Conservation (phyloP, 1,284 basidiomycete genomes). For the Ganoderma lucidum region DNA sequence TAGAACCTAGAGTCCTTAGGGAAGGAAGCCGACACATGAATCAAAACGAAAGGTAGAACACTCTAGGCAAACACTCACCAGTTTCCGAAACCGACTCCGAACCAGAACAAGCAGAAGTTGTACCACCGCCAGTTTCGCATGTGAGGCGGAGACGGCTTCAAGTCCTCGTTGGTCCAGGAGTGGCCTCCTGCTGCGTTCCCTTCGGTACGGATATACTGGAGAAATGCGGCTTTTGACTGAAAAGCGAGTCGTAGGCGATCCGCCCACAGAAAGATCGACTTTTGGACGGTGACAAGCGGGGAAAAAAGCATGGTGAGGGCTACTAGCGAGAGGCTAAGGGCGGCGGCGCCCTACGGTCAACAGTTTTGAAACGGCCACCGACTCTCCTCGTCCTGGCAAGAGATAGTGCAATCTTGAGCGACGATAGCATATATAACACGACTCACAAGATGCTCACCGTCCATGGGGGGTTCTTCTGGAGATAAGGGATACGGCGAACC, state of each 20-base stretch:
- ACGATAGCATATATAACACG: not conserved
- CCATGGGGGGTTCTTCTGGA: not conserved
- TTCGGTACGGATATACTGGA: constrained; percentile 33
- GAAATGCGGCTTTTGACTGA: constrained; percentile 29
- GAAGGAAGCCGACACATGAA: not conserved
- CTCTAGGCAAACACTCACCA: constrained; percentile 23
- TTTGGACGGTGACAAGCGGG: too few relatives aligned
- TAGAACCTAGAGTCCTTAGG: constrained; percentile 36
- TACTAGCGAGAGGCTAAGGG: not conserved
- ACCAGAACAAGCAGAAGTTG: constrained; percentile 39
- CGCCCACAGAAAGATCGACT: constrained; percentile 22
- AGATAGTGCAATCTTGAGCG: not conserved
- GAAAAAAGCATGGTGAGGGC: not conserved
- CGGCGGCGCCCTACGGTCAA: too few relatives aligned
- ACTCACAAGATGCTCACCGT: not conserved
- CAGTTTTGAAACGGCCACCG: not conserved
- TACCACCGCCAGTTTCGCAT: constrained; percentile 37
- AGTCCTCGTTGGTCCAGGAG: constrained; percentile 37
- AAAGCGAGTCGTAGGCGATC: constrained; percentile 27
- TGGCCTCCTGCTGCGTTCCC: constrained; percentile 30
- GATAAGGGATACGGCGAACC: not conserved
- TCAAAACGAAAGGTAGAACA: not conserved
- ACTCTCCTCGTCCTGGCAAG: not conserved
- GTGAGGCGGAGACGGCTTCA: constrained; percentile 35
- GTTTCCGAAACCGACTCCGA: constrained; percentile 38